Evolutionary conservation across 2,329 filamentous ascomycete species (phyloP), one percentile per base, ranked within the genome.

Genomic region (Pseudogymnoascus sp.): DNA sequence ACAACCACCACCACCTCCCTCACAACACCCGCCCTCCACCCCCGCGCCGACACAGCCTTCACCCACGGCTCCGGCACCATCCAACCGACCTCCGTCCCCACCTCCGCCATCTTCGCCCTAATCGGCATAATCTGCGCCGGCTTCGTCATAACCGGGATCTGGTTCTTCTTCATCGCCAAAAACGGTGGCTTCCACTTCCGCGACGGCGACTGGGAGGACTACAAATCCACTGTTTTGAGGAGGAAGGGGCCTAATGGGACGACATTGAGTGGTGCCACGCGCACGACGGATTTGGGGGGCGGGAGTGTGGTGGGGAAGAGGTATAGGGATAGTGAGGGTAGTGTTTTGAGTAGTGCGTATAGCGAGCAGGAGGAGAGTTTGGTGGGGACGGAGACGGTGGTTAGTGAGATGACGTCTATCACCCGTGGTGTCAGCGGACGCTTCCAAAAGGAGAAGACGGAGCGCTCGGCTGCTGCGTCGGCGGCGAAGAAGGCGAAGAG

Each of bases 111-210:
- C 71, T 90, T 98, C 73, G 88, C 89, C 0, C 80, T 98, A 0
- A 96, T 98, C 74, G 93, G 90, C 10, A 75, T 97, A 16, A 85
- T 98, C 62, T 92, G 90, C 36, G 86, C 87, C 0, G 85, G 79
- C 34, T 89, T 98, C 73, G 89, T 95, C 23, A 65, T 90, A 3
- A 84, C 81, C 0, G 85, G 83, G 23, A 92, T 98, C 73, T 99
- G 95, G 93, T 97, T 99, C 83, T 98, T 99, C 83, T 96, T 96
- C 83, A 96, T 91, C 90, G 93, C 93, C 64, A 93, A 90, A 78
- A 96, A 98, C 71, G 95, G 95, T 67, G 95, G 95, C 13, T 97
- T 98, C 79, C 80, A 90, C 68, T 98, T 92, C 82, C 83, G 84
- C 57, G 80, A 96, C 67, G 82, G 85, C 37, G 95, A 99, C 77